A percentile compares a stretch with the other conserved stretches of the same genome.
Conservation (phyloP, 305 asterid genomes). For the Fraxinus sp. region DNA sequence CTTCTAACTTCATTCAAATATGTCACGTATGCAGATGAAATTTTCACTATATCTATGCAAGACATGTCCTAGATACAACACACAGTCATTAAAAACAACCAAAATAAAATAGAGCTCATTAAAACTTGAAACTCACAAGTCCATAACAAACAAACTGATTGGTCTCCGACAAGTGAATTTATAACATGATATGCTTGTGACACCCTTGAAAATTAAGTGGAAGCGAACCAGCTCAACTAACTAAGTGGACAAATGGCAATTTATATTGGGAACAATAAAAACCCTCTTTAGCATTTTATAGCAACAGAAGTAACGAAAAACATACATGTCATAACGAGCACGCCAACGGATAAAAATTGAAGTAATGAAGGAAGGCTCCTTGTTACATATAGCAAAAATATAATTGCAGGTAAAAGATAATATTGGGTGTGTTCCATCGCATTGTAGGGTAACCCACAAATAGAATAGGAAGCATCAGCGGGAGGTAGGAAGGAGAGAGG, state of each 20-base stretch:
- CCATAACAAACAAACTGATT: not conserved
- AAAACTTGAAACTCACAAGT: not conserved
- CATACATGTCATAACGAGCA: not conserved
- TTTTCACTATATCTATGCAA: too few relatives aligned
- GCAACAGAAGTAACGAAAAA: not conserved
- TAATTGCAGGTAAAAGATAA: not conserved
- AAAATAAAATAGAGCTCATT: too few relatives aligned
- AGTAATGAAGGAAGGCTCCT: not conserved
- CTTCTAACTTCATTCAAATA: too few relatives aligned
- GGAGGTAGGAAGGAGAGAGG: not conserved
- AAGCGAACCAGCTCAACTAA: not conserved
- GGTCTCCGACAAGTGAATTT: not conserved
- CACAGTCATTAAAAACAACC: too few relatives aligned
- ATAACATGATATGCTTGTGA: too few relatives aligned
- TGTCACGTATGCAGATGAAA: too few relatives aligned
- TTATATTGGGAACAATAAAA: not conserved
- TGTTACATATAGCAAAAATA: not conserved
- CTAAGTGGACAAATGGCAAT: not conserved
- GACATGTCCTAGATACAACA: too few relatives aligned
- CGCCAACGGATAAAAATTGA: not conserved
- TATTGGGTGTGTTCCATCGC: not conserved
- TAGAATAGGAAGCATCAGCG: not conserved
- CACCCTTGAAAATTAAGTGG: not conserved
- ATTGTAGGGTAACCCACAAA: not conserved
- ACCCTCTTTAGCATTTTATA: not conserved